These are phyloP conservation scores for Trichoderma gamsii DNA, from an alignment of 495 filamentous ascomycete genomes.

Conservation along the genomic window DNA sequence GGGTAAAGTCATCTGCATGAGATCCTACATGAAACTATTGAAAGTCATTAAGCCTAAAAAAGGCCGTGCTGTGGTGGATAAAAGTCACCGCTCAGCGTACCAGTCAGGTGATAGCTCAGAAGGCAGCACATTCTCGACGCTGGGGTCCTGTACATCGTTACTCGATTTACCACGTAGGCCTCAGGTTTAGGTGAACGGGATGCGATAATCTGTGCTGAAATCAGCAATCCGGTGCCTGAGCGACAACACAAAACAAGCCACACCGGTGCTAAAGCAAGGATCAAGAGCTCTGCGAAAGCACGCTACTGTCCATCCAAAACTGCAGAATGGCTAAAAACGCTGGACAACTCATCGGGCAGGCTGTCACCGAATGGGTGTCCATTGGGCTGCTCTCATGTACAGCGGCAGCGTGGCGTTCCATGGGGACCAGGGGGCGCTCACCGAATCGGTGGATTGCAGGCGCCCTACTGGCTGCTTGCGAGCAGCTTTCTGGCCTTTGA, in stretches of 20 bases:
- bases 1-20: too few species aligned
- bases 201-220: not conserved
- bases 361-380: not conserved
- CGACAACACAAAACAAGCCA: not conserved
- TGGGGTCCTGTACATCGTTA: not conserved
- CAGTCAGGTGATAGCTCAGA: not conserved
- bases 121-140: not conserved
- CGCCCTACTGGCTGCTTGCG: not conserved
- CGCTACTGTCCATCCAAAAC: not conserved
- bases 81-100: not conserved
- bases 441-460: constrained; percentile 9
- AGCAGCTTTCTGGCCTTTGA: not conserved
- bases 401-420: not conserved
- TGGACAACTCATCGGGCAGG: not conserved
- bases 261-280: not conserved
- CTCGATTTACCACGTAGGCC: not conserved
- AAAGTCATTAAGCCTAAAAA: not conserved
- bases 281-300: not conserved
- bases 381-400: not conserved
- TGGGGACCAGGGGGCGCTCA: not conserved
- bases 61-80: not conserved
- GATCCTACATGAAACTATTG: not conserved
- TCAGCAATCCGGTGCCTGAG: not conserved
- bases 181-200: not conserved
- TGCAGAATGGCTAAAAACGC: not conserved